These are phyloP conservation scores for Colletotrichum gloeosporioides DNA, from an alignment of 2,329 filamentous ascomycete species.

Conservation along the genomic window DNA sequence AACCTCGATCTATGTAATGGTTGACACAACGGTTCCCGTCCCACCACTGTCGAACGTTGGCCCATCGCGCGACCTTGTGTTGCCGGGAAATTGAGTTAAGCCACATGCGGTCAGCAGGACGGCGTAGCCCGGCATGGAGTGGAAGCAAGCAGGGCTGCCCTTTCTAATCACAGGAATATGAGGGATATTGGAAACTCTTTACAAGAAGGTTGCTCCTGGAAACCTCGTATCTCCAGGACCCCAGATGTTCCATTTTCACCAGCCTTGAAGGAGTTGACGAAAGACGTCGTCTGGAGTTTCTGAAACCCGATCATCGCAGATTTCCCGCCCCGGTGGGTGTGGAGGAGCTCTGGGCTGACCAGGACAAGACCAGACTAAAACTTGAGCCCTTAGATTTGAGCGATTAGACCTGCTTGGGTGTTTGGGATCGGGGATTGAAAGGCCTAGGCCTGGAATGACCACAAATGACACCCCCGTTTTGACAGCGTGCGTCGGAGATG, in stretches of 20 bases:
- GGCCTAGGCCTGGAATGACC: not conserved
- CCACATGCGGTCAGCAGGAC: not conserved
- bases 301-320: slow-evolving; percentile 18
- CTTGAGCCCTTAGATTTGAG: not conserved
- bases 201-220: not conserved
- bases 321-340: slow-evolving; percentile 8
- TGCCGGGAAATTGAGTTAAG: not conserved
- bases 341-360: not conserved
- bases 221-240: not conserved
- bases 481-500: not conserved
- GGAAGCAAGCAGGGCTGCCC: not conserved
- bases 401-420: not conserved
- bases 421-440: not conserved
- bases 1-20: not conserved
- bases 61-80: not conserved
- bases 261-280: not conserved
- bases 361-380: not conserved
- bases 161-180: not conserved
- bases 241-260: not conserved
- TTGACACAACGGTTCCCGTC: not conserved
- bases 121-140: not conserved
- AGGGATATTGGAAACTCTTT: not conserved
- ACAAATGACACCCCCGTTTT: not conserved
- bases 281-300: slow-evolving; percentile 8
- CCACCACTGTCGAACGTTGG: not conserved